These are phyloP conservation scores for Colletotrichum ledebouriae DNA, from an alignment of 2,329 filamentous ascomycete species.

Conservation along the genomic window DNA sequence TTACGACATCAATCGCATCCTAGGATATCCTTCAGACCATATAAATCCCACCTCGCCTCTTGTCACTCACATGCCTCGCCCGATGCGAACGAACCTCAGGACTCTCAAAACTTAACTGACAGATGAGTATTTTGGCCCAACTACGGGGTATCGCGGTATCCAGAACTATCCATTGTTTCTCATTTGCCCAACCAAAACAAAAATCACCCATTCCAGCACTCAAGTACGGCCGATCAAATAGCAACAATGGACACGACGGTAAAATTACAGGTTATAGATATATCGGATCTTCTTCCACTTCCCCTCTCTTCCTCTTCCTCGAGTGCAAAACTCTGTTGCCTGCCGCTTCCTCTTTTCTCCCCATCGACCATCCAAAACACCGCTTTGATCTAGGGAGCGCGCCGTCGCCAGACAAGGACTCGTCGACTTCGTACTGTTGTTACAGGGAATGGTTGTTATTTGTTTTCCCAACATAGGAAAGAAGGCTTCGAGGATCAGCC, in stretches of 20 bases:
- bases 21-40: no score
- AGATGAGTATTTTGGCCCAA: not conserved
- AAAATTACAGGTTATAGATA: no score
- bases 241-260: conserved; percentile 16
- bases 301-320: not conserved
- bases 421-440: conserved; percentile 39
- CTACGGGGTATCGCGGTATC: not conserved
- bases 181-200: conserved; percentile 18
- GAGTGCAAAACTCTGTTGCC: not conserved
- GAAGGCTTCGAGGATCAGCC: no score
- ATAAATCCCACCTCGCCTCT: no score
- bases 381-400: conserved; percentile 25
- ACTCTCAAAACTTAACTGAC: not conserved
- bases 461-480: not conserved
- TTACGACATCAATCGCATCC: no score
- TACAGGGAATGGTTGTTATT: conserved; percentile 29
- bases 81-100: no score
- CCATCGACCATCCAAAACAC: not conserved
- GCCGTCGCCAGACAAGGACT: conserved; percentile 28
- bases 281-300: not conserved
- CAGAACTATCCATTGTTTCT: conserved; percentile 10
- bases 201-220: not conserved
- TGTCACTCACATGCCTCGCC: no score
- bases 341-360: not conserved
- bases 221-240: conserved; percentile 18